phyloP scores from a whole-genome alignment of 2,329 filamentous ascomycete genomes.

The Diaporthe sp. region DNA sequence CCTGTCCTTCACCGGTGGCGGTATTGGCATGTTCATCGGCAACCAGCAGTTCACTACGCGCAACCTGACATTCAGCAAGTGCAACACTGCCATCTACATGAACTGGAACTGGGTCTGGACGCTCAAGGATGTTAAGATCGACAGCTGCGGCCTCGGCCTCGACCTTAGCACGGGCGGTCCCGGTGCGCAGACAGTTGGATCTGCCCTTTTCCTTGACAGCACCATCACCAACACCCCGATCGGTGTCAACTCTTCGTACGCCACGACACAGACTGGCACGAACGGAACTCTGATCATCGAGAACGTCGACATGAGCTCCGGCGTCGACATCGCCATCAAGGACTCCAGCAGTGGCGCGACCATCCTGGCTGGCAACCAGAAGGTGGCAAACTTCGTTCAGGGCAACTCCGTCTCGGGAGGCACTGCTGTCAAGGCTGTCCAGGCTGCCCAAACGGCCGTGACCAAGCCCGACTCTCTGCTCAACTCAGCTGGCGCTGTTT shows the following conservation, averaged over 20 bases:
- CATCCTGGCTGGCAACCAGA: conserved; percentile 77
- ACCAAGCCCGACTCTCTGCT: conserved; percentile 77
- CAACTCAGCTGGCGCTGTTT: conserved; percentile 74
- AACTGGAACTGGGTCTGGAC: conserved; percentile 95
- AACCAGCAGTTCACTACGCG: conserved; percentile 91
- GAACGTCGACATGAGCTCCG: conserved; percentile 85
- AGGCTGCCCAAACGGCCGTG: conserved; percentile 67
- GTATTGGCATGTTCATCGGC: conserved; percentile 82
- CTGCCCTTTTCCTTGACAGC: conserved; percentile 86
- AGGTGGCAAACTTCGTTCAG: conserved; percentile 81
- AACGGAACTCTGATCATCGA: conserved; percentile 88
- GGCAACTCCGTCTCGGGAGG: conserved; percentile 77
- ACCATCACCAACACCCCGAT: conserved; percentile 80
- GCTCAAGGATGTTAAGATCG: conserved; percentile 81
- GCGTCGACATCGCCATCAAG: conserved; percentile 75
- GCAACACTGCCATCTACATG: conserved; percentile 86
- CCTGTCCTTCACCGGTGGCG: conserved; percentile 85
- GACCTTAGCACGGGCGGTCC: conserved; percentile 79
- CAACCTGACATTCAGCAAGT: conserved; percentile 85
- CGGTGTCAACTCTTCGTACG: conserved; percentile 83
- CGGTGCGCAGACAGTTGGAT: conserved; percentile 82
- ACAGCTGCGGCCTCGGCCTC: conserved; percentile 80
- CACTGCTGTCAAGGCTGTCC: conserved; percentile 64
- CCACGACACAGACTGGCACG: conserved; percentile 70
- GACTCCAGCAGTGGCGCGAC: conserved; percentile 66